Evolutionary conservation across 1,284 basidiomycete species (phyloP).

Genomic region (Tetrapyrgos nigripes): DNA sequence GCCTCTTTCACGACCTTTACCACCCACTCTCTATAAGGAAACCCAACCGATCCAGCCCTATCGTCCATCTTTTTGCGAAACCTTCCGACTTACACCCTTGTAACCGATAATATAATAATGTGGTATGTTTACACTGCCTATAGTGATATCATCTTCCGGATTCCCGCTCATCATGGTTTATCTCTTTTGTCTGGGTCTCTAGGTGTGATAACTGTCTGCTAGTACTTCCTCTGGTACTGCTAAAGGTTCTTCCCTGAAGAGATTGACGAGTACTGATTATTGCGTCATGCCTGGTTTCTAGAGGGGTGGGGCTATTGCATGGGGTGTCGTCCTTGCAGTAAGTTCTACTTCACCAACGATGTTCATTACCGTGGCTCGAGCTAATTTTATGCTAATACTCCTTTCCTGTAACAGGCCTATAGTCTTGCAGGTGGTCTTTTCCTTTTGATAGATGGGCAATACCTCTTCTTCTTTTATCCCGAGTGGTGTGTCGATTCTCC

Average conservation of each 20-base stretch:
- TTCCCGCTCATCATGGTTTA: constrained; percentile 3
- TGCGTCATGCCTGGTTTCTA: constrained; percentile 41
- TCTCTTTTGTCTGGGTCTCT: background rate
- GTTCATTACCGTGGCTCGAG: background rate
- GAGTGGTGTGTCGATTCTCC: constrained; percentile 59
- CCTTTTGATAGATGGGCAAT: constrained; percentile 69
- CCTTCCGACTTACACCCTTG: constrained; percentile 1
- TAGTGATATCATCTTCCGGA: background rate
- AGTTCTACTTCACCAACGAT: constrained; percentile 26
- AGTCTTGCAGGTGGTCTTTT: constrained; percentile 74
- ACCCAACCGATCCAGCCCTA: background rate
- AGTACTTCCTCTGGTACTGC: constrained; percentile 68
- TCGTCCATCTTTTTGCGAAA: constrained; percentile 9
- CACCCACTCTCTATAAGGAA: background rate
- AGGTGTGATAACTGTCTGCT: constrained; percentile 35
- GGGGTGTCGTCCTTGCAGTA: constrained; percentile 71
- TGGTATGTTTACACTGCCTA: constrained; percentile 4
- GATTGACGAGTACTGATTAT: constrained; percentile 19
- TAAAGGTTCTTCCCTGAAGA: constrained; percentile 18
- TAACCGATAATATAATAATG: constrained; percentile 7
- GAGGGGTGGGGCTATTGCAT: constrained; percentile 79
- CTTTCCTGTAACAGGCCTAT: constrained; percentile 53
- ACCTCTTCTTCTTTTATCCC: constrained; percentile 71
- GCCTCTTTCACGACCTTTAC: background rate
- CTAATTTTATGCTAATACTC: constrained; percentile 10